These are phyloP conservation scores for Styphnolobium japonicum DNA, from an alignment of 306 rosid genomes.

Conservation along the genomic window DNA sequence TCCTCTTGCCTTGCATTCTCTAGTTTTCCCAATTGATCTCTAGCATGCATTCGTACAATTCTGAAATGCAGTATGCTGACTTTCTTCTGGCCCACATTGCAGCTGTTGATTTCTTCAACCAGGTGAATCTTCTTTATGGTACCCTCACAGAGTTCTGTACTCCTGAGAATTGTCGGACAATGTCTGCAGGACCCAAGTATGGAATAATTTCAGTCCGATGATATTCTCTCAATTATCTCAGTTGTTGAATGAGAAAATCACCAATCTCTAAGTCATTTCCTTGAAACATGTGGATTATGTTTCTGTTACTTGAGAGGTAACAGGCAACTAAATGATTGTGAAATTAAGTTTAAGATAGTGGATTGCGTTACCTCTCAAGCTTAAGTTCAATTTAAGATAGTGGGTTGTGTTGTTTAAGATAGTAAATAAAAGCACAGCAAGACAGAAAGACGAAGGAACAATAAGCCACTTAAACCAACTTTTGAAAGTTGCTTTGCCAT, in stretches of 20 bases:
- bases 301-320: background rate
- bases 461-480: no score
- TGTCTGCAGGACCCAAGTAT: constrained; percentile 99
- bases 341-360: constrained; percentile 1
- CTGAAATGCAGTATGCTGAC: constrained; percentile 33
- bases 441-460: no score
- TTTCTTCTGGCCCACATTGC: constrained; percentile 34
- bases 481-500: no score
- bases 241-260: constrained; percentile 17
- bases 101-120: constrained; percentile 99
- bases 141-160: constrained; percentile 99
- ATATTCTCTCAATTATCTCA: constrained; percentile 10
- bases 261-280: no score
- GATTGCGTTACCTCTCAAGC: no score
- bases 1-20: constrained; percentile 9
- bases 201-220: constrained; percentile 25
- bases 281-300: background rate
- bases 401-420: no score
- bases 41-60: constrained; percentile 7
- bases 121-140: constrained; percentile 96
- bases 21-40: constrained; percentile 22
- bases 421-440: no score
- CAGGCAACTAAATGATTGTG: background rate
- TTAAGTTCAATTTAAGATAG: no score
- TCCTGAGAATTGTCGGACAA: constrained; percentile 92